Evolutionary conservation across 352 stramenopile genomes (phyloP), one percentile per base, ranked within the genome.

Genomic region (Pythium apleroticum): DNA sequence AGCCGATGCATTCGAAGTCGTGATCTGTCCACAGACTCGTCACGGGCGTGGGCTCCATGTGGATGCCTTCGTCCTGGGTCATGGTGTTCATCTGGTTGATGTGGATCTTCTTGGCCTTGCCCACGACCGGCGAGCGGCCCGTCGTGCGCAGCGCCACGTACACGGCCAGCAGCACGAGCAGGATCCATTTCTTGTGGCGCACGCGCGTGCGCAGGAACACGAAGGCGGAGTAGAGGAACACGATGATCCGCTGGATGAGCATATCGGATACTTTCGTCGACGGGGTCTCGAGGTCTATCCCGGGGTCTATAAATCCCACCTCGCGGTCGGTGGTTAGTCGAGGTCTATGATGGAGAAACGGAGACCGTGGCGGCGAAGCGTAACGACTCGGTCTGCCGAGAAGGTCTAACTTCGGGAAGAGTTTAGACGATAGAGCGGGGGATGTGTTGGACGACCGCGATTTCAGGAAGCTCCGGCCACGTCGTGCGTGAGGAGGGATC

Each of bases 1-100:
- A 95, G 48, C 84, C 84, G 39, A 95, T 75, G 60, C 86, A 95
- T 69, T 95, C 86, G 52, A 90, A 95, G 59, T 78, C 79, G 48
- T 84, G 74, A 60, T 93, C 87, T 5, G 81, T 90, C 86, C 86
- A 95, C 0, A 84, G 73, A 35, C 80, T 69, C 0, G 73, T 54
- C 48, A 95, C 74, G 8, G 71, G 72, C 37, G 81, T 89, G 3
- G 81, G 78, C 27, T 69, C 53, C 74, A 90, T 89, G 68, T 76
- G 69, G 41, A 84, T 78, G 20, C 78, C 80, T 50, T 84, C 77
- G 60, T 89, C 72, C 28, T 79, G 78, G n/a, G 78, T 79, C 61
- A 83, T 70, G 10, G 84, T 92, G 56, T 75, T 78, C 76, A 90
- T 85, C 52, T 86, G 70, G 66, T 92, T 92, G 70, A 92, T 90